Evolutionary conservation across 768 basidiomycete species (phyloP).

Genomic region (Amanita subjunquillea): DNA sequence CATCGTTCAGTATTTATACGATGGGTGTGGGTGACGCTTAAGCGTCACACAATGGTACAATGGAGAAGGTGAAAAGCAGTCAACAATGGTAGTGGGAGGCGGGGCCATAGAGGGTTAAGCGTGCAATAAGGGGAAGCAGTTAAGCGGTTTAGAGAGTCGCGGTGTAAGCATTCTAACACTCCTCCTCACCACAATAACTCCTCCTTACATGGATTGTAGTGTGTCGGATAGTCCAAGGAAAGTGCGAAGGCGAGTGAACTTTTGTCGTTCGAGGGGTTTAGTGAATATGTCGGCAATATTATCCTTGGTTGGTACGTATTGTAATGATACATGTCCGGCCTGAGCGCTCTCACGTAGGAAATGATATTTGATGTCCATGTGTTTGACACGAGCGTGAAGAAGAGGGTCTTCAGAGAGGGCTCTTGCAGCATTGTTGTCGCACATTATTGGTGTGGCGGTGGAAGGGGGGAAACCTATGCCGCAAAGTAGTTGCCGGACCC

Average conservation of each 20-base stretch:
- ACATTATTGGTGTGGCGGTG: constrained; percentile 7
- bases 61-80: too few relatives aligned
- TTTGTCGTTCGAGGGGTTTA: constrained; percentile 19
- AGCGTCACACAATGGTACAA: too few relatives aligned
- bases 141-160: too few relatives aligned
- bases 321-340: constrained; percentile 12
- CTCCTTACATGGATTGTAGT: too few relatives aligned
- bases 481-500: constrained; percentile 10
- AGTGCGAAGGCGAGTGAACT: constrained; percentile 11
- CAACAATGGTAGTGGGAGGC: too few relatives aligned
- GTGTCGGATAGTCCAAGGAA: background rate
- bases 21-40: too few relatives aligned
- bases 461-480: background rate
- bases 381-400: constrained; percentile 24
- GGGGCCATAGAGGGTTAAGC: too few relatives aligned
- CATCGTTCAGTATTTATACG: too few relatives aligned
- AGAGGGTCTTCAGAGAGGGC: constrained; percentile 19
- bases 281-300: constrained; percentile 29
- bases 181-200: background rate
- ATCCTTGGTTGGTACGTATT: constrained; percentile 17
- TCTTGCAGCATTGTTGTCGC: constrained; percentile 25
- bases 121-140: too few relatives aligned
- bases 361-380: constrained; percentile 29
- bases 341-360: constrained; percentile 23
- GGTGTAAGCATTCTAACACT: constrained; percentile 13